Conservation (phyloP, 1,284 basidiomycete genomes). For the Sanguinoderma infundibulare region DNA sequence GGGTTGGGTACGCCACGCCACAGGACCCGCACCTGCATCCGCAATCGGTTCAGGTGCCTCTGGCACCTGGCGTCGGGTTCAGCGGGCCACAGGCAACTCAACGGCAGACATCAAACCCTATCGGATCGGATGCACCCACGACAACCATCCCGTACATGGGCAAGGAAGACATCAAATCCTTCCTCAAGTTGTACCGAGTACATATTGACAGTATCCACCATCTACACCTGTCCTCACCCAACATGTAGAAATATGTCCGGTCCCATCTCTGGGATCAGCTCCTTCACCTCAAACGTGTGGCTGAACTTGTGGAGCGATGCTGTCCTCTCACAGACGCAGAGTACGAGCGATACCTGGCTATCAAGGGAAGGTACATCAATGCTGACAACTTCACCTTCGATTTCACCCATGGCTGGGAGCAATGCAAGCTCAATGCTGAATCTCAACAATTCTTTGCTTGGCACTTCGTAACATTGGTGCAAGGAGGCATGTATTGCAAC, state of each 20-base stretch:
- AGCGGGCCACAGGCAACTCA: too few species aligned
- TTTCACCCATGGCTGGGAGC: conserved; percentile 1
- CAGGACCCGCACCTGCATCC: too few species aligned
- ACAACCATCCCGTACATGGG: too few species aligned
- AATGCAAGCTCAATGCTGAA: neutral
- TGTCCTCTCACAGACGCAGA: neutral
- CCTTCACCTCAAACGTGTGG: neutral
- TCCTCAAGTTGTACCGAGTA: too few species aligned
- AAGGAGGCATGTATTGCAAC: conserved; percentile 1
- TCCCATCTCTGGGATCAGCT: neutral
- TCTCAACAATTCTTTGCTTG: neutral
- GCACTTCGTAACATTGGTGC: neutral
- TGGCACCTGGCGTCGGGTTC: too few species aligned
- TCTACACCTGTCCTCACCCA: neutral
- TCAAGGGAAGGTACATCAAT: neutral
- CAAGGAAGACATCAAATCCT: too few species aligned
- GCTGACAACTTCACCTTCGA: conserved; percentile 4
- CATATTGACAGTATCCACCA: too few species aligned
- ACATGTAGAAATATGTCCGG: neutral
- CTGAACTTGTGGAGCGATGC: neutral
- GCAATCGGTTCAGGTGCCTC: too few species aligned
- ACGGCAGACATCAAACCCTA: too few species aligned
- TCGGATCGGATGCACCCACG: too few species aligned
- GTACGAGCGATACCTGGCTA: neutral
- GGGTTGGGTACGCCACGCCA: too few species aligned